Base-by-base conservation (phyloP, 805 yeast species). In the Saccharomycopsis javanensis region DNA sequence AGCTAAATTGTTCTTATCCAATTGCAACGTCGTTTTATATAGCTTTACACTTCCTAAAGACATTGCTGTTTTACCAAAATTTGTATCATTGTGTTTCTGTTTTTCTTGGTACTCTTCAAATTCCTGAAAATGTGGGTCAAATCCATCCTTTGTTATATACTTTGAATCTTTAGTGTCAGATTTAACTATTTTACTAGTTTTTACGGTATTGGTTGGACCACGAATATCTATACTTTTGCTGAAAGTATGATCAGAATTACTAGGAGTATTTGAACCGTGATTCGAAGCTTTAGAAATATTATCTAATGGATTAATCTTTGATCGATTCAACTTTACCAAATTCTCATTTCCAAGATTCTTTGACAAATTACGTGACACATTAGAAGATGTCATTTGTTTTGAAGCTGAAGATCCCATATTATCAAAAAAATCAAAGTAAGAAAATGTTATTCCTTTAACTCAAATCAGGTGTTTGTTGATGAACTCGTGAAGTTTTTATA, bases 371-470 rank as follows among this genome's bases (percentile, higher is more conserved):
- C 58, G 35, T 4, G 46, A 23, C 8, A 42, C 8, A 11, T 42
- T 42, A 20, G 48, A 42, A 42, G 48, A 20, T 7, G 48, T 48
- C 5, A 46, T 13, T 27, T 35, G 51, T 45, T 59, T 59, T 6
- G 61, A 59, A 5, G 60, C 61, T 16, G 61, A 13, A 6, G 59
- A 54, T 16, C 61, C 61, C 61, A 59, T 59, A 15, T 4, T 30
- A 3, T 15, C 25, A 7, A 16, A 38, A 3, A 6, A 31, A 31
- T 7, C 4, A 15, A 11, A 7, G 11, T 8, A 11, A 31, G 10
- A n/a, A n/a, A n/a, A n/a, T n/a, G n/a, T n/a, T n/a, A n/a, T n/a
- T n/a, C n/a, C n/a, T n/a, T n/a, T n/a, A n/a, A n/a, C 11, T 5
- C 11, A 4, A 31, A 7, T 7, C 11, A 31, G 4, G 11, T n/a